Evolutionary conservation across 805 yeast genomes (phyloP).

Genomic region (Wickerhamomyces subpelliculosus): DNA sequence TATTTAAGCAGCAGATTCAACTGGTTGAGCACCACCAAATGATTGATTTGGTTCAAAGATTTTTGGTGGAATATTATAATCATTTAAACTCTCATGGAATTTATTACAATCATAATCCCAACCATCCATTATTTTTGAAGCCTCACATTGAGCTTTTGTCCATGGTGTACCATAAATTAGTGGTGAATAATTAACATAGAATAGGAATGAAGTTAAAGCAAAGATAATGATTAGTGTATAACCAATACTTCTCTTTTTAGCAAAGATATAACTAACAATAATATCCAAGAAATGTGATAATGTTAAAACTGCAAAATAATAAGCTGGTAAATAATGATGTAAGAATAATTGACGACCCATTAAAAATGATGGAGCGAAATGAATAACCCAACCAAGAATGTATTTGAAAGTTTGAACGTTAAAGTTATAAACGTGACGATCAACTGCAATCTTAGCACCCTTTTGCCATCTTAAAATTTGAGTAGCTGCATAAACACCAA

Average conservation of each 20-base stretch:
- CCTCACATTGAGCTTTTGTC: conserved; percentile 63
- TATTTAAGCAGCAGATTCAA: background rate
- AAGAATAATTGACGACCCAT: conserved; percentile 92
- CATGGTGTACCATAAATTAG: conserved; percentile 74
- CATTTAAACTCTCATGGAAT: conserved; percentile 20
- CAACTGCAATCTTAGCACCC: conserved; percentile 41
- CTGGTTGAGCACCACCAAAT: background rate
- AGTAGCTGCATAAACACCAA: conserved; percentile 36
- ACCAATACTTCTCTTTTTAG: conserved; percentile 36
- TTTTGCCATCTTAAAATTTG: conserved; percentile 59
- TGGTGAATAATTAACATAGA: conserved; percentile 61
- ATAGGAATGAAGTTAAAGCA: conserved; percentile 40
- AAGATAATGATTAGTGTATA: conserved; percentile 41
- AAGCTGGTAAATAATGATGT: conserved; percentile 91
- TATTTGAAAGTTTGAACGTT: conserved; percentile 57
- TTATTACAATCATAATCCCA: conserved; percentile 89
- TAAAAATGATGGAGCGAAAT: conserved; percentile 68
- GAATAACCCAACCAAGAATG: conserved; percentile 64
- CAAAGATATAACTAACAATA: conserved; percentile 35
- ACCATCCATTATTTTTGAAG: conserved; percentile 47
- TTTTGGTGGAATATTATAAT: background rate
- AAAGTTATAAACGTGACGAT: conserved; percentile 54
- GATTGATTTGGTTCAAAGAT: background rate
- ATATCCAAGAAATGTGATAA: conserved; percentile 63
- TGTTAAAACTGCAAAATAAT: conserved; percentile 78